These are phyloP conservation scores for Colletotrichum sp. DNA, from an alignment of 2,329 filamentous ascomycete species.

Conservation along the genomic window DNA sequence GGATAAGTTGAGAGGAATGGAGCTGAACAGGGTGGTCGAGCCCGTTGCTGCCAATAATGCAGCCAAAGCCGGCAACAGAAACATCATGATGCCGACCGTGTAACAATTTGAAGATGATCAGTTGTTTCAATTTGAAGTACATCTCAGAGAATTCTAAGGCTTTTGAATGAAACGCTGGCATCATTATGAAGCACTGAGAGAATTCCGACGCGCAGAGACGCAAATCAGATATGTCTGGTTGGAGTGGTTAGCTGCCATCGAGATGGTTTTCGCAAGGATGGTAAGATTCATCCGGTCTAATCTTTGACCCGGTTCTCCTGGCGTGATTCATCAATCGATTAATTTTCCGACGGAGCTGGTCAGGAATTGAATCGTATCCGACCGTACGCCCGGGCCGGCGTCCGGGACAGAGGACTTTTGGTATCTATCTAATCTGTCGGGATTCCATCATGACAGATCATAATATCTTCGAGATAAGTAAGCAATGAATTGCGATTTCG, in stretches of 20 bases:
- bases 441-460: not conserved
- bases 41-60: not conserved
- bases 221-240: not conserved
- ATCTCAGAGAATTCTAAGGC: not conserved
- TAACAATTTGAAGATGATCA: not conserved
- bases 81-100: not conserved
- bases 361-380: not conserved
- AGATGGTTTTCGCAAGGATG: not conserved
- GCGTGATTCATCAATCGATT: not conserved
- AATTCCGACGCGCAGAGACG: not conserved
- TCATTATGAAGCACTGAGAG: not conserved
- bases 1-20: not conserved
- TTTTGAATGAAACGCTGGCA: not conserved
- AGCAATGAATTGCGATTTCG: not conserved
- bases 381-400: not conserved
- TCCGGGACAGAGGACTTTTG: not conserved
- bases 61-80: not conserved
- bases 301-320: not conserved
- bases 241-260: not conserved
- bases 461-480: not conserved
- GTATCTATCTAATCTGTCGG: not conserved
- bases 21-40: not conserved
- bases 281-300: not conserved
- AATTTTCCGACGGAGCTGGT: not conserved
- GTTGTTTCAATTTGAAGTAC: not conserved